These are phyloP conservation scores for Tulasnella sp. DNA, from an alignment of 768 basidiomycete genomes.

Conservation along the genomic window DNA sequence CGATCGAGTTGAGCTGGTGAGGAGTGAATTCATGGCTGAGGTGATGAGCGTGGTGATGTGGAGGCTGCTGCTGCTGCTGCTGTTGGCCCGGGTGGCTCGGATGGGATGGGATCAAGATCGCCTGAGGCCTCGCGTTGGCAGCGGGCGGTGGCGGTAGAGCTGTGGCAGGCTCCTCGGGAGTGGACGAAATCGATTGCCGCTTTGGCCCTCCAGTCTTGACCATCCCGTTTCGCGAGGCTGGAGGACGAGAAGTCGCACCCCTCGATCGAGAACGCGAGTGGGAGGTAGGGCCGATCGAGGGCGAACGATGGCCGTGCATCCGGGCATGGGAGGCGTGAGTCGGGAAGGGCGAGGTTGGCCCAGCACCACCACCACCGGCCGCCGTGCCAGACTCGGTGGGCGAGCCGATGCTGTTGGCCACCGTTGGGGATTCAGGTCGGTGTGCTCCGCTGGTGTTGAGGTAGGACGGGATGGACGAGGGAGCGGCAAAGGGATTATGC, in stretches of 20 bases:
- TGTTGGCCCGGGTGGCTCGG: slow-evolving; percentile 13
- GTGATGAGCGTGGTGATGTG: slow-evolving; percentile 5
- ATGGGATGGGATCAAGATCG: slow-evolving; percentile 45
- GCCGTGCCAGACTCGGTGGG: slow-evolving; percentile 37
- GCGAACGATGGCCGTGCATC: slow-evolving; percentile 17
- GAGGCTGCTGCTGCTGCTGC: not conserved
- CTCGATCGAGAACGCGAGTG: slow-evolving; percentile 43
- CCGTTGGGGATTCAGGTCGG: not conserved
- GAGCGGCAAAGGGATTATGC: slow-evolving; percentile 22
- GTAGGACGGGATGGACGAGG: slow-evolving; percentile 19
- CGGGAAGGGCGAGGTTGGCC: slow-evolving; percentile 51
- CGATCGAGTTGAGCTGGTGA: slow-evolving; percentile 17
- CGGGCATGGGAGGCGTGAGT: slow-evolving; percentile 40
- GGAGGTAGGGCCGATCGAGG: slow-evolving; percentile 33
- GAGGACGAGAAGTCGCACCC: slow-evolving; percentile 37
- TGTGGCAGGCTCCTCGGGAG: slow-evolving; percentile 9
- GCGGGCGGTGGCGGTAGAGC: slow-evolving; percentile 47
- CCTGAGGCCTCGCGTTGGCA: slow-evolving; percentile 49
- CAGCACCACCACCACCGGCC: slow-evolving; percentile 43
- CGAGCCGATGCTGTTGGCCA: slow-evolving; percentile 29
- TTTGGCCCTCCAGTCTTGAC: slow-evolving; percentile 24
- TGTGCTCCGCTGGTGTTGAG: not conserved
- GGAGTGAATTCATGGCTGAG: slow-evolving; percentile 23
- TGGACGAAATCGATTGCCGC: slow-evolving; percentile 49
- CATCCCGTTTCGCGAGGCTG: slow-evolving; percentile 29